Percentiles rank a stretch among this genome's conserved stretches.
These are phyloP conservation scores for Populus deltoides DNA, from an alignment of 345 rosid genomes.

Conservation along the genomic window DNA sequence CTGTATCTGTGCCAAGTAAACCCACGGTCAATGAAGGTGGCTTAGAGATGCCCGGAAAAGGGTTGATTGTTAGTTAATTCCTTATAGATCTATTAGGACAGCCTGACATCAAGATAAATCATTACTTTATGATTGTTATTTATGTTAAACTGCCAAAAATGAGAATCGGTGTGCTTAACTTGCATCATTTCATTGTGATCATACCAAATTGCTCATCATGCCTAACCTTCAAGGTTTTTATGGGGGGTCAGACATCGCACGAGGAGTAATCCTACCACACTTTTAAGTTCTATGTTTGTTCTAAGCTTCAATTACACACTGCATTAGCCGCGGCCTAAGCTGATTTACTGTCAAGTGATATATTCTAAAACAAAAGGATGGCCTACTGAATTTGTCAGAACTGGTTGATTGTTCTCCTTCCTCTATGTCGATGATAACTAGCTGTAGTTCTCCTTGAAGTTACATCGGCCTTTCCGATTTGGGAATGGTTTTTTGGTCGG, in stretches of 20 bases:
- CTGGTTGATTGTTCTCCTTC: not conserved
- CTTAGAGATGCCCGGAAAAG: not conserved
- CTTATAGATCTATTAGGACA: conserved; percentile 24
- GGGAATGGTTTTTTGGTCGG: not conserved
- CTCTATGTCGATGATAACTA: not conserved
- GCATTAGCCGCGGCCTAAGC: not conserved
- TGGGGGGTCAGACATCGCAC: not conserved
- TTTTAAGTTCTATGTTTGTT: not conserved
- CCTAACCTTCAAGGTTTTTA: not conserved
- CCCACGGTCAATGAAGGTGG: not conserved
- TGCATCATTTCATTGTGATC: not conserved
- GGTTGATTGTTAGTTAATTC: not conserved
- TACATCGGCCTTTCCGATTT: not conserved
- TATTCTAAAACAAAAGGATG: not conserved
- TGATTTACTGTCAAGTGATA: not conserved
- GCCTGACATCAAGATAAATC: not conserved
- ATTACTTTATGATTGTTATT: conserved; percentile 8
- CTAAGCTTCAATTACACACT: not conserved
- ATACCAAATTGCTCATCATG: not conserved
- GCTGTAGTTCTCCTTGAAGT: not conserved
- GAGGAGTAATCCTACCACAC: not conserved
- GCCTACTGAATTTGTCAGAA: not conserved
- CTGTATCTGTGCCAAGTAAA: conserved; percentile 50
- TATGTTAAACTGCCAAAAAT: conserved; percentile 12
- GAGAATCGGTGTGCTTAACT: not conserved